These are phyloP conservation scores for Cladosporium colombiae DNA, from an alignment of 2,329 filamentous ascomycete genomes.

Conservation along the genomic window DNA sequence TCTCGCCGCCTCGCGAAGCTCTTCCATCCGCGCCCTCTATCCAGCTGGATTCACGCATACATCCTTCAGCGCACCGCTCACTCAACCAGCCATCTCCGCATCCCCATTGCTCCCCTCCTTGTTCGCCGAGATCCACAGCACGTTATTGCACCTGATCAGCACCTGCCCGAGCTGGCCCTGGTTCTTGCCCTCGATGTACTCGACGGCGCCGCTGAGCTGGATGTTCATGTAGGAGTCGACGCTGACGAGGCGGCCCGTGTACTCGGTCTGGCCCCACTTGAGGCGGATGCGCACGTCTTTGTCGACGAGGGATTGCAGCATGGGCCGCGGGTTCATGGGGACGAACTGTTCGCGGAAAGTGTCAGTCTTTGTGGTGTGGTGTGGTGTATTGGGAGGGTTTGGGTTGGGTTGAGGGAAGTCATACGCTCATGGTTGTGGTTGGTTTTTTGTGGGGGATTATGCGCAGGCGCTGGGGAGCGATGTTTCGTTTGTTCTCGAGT, in stretches of 20 bases:
- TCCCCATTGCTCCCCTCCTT: constrained; percentile 36
- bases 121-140: constrained; percentile 10
- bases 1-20: neutral
- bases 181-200: constrained; percentile 85
- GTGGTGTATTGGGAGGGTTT: too few species aligned
- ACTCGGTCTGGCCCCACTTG: constrained; percentile 98
- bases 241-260: constrained; percentile 88
- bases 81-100: constrained; percentile 43
- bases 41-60: too few species aligned
- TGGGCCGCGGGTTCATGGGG: constrained; percentile 93
- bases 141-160: constrained; percentile 70
- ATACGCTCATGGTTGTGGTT: constrained; percentile 30
- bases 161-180: constrained; percentile 86
- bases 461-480: neutral
- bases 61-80: too few species aligned
- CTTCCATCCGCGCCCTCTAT: too few species aligned
- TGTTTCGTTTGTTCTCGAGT: neutral
- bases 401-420: too few species aligned
- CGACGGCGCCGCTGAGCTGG: constrained; percentile 85
- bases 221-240: constrained; percentile 99
- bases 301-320: constrained; percentile 93
- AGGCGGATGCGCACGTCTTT: constrained; percentile 87
- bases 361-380: too few species aligned
- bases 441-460: neutral
- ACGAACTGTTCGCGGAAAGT: constrained; percentile 59